Evolutionary conservation across 176 grass and related monocot species (phyloP).

Genomic region (bread wheat (Triticum aestivum)): DNA sequence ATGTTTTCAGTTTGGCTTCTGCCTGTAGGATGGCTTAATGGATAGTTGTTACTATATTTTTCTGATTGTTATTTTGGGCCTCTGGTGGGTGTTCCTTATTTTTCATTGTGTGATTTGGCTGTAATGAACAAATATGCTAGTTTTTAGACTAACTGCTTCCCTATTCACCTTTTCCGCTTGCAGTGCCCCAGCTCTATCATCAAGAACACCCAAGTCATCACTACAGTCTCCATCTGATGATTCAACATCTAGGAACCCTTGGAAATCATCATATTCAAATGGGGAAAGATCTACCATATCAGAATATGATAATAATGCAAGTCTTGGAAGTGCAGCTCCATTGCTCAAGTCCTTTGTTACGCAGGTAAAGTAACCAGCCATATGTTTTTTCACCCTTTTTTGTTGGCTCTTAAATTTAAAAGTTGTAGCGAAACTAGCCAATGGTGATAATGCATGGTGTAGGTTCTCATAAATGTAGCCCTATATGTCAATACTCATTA

Average conservation of each 20-base stretch:
- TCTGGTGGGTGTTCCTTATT: neutral
- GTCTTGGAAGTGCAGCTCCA: slow-evolving; percentile 79
- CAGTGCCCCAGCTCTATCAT: slow-evolving; percentile 90
- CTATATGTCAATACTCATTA: neutral
- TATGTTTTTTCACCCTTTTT: slow-evolving; percentile 6
- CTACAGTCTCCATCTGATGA: slow-evolving; percentile 52
- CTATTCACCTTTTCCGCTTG: slow-evolving; percentile 26
- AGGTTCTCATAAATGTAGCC: neutral
- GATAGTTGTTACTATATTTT: neutral
- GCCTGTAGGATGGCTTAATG: neutral
- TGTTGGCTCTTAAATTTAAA: neutral
- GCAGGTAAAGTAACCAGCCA: slow-evolving; percentile 55
- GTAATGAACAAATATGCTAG: slow-evolving; percentile 5
- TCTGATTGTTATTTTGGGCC: neutral
- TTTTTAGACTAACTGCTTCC: slow-evolving; percentile 2
- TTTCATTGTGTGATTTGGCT: neutral
- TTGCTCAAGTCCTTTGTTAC: slow-evolving; percentile 91
- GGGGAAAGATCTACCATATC: slow-evolving; percentile 51
- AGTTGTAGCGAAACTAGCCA: neutral
- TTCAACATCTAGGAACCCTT: slow-evolving; percentile 58
- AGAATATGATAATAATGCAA: slow-evolving; percentile 69
- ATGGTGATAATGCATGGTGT: neutral
- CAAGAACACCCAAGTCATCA: slow-evolving; percentile 70
- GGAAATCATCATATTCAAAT: slow-evolving; percentile 87
- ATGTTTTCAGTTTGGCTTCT: neutral